Evolutionary conservation across 148 eudicot species (phyloP), one percentile per base, ranked within the genome.

Genomic region (Rhododendron ferrugineum): DNA sequence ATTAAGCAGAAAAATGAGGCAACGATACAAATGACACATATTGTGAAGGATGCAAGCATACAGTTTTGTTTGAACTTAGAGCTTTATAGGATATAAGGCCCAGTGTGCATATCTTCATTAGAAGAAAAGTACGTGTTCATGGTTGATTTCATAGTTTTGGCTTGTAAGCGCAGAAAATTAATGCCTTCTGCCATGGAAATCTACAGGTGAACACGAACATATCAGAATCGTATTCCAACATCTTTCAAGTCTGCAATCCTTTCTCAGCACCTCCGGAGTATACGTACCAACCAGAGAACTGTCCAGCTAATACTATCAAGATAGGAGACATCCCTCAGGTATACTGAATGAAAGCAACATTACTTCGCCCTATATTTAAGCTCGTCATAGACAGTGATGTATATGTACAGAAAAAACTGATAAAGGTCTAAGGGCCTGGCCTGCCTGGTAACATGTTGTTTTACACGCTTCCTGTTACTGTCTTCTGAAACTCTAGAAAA

Each of bases 221-320:
- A 84, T 89, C 95, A 18, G 52, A 62, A 42, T 82, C 84, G n/a
- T 85, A 87, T 82, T 87, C 91, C 58, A 83, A 86, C 86, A 68
- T 92, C 13, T 83, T 86, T 72, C 91, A 91, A 18, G 86, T 94
- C 32, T 95, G 98, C 92, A 95, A 95, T 88, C 98, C 98, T 54
- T 95, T 95, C 93, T 93, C 98, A 0, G 92, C 91, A 79, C 94
- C 96, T 32, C 98, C 96, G 2, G 87, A 86, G 28, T 92, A 91
- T 83, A 37, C 84, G 11, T 93, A 90, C 85, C 91, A 89, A 75
- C 93, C 98, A 80, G 86, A 87, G 82, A 89, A 88, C 28, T 95
- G 98, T 70, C 87, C 94, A 81, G 23, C 89, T 34, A 90, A 87
- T 75, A 78, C 92, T 54, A 89, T 95, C 73, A 87, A 78, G 40